A percentile compares a stretch with the other conserved stretches of the same genome.
phyloP scores from a whole-genome alignment of 768 basidiomycete species.

The Suillus discolor region DNA sequence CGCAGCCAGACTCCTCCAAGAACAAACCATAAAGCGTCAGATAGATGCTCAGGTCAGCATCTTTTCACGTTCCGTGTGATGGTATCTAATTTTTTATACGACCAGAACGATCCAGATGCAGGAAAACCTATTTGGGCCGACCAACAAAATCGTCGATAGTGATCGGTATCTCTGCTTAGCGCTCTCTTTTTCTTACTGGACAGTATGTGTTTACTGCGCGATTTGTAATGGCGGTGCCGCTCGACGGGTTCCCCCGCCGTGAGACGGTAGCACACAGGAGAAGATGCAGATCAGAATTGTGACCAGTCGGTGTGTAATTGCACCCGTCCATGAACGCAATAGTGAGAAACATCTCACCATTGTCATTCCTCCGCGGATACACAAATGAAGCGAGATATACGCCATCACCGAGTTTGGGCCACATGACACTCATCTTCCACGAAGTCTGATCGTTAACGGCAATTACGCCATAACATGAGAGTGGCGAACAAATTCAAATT shows the following conservation, averaged over 20 bases:
- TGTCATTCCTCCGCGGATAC: background rate
- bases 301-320: background rate
- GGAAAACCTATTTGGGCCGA: slow-evolving; percentile 38
- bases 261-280: background rate
- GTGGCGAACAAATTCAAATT: background rate
- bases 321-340: background rate
- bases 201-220: background rate
- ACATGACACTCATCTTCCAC: background rate
- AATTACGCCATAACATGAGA: background rate
- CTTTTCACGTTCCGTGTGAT: background rate
- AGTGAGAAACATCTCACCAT: slow-evolving; percentile 1
- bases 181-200: background rate
- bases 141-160: slow-evolving; percentile 20
- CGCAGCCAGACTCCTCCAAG: slow-evolving; percentile 52
- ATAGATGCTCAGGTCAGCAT: slow-evolving; percentile 53
- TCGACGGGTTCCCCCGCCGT: background rate
- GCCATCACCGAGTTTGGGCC: background rate
- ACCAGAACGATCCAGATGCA: slow-evolving; percentile 28
- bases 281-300: background rate
- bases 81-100: background rate
- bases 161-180: background rate
- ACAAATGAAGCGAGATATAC: background rate
- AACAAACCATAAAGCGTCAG: slow-evolving; percentile 55
- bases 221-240: background rate
- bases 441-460: background rate